phyloP scores from a whole-genome alignment of 2,329 filamentous ascomycete species.

The Hypoxylon sp. region DNA sequence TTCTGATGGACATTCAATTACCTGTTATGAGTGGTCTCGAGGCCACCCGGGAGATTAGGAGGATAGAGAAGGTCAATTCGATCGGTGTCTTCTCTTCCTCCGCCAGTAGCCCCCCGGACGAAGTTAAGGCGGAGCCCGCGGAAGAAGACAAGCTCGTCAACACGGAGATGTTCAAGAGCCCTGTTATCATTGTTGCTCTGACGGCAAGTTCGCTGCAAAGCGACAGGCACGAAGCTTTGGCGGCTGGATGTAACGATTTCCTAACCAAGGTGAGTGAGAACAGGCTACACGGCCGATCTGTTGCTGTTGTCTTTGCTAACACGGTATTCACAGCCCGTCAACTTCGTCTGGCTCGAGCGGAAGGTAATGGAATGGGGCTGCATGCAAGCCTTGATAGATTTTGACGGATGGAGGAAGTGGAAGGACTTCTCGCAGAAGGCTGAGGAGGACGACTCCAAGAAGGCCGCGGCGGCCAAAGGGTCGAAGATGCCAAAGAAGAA shows the following conservation, averaged over 20 bases:
- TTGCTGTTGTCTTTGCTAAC: slow-evolving; percentile 45
- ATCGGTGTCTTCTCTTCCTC: slow-evolving; percentile 91
- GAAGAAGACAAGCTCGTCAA: slow-evolving; percentile 79
- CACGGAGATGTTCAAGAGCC: slow-evolving; percentile 86
- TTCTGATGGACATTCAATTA: slow-evolving; percentile 98
- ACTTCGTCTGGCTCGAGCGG: slow-evolving; percentile 96
- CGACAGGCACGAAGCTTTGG: slow-evolving; percentile 93
- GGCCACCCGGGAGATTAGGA: slow-evolving; percentile 92
- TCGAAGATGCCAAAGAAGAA: slow-evolving; percentile 62
- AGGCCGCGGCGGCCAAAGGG: slow-evolving; percentile 55
- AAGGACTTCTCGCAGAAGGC: slow-evolving; percentile 79
- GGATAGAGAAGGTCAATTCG: slow-evolving; percentile 89
- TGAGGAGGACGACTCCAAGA: slow-evolving; percentile 62
- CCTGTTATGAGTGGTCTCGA: slow-evolving; percentile 97
- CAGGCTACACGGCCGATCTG: not conserved
- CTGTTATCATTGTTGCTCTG: slow-evolving; percentile 96
- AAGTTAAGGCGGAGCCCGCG: slow-evolving; percentile 63
- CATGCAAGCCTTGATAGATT: slow-evolving; percentile 99
- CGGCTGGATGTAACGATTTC: slow-evolving; percentile 98
- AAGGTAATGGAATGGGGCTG: slow-evolving; percentile 99
- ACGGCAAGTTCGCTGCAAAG: slow-evolving; percentile 95
- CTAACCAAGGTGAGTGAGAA: slow-evolving; percentile 89
- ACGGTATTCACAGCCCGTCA: slow-evolving; percentile 78
- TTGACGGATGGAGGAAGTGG: slow-evolving; percentile 98
- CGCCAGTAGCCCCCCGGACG: slow-evolving; percentile 68